Percentiles rank a stretch among this genome's conserved stretches.
phyloP scores from a whole-genome alignment of 768 basidiomycete genomes.

The Boletales sp. region DNA sequence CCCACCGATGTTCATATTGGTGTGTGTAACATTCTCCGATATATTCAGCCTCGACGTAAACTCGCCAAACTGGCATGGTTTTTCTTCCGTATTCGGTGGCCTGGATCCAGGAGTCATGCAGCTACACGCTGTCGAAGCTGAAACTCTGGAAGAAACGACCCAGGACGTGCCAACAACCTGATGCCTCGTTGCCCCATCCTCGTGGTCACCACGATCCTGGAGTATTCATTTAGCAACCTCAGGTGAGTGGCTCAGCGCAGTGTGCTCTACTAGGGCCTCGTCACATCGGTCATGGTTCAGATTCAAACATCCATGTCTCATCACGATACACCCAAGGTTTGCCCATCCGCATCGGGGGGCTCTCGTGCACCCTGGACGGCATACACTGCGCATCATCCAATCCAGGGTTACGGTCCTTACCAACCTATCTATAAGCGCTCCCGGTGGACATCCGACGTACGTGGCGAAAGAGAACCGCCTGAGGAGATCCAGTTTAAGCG shows the following conservation, averaged over 20 bases:
- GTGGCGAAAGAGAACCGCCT: background rate
- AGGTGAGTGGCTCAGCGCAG: background rate
- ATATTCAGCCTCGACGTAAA: too few species aligned
- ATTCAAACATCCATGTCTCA: background rate
- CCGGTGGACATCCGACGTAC: background rate
- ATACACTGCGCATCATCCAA: background rate
- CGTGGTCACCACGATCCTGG: constrained; percentile 7
- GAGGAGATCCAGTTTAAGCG: constrained; percentile 6
- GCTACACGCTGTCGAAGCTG: too few species aligned
- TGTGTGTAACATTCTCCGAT: too few species aligned
- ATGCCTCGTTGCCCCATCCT: constrained; percentile 2
- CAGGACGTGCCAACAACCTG: background rate
- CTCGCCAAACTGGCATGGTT: too few species aligned
- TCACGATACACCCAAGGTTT: background rate
- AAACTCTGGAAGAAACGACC: background rate
- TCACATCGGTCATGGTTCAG: background rate
- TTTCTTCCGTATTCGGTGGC: too few species aligned
- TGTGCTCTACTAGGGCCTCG: background rate
- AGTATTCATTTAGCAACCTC: background rate
- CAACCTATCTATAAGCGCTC: background rate
- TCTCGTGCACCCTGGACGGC: background rate
- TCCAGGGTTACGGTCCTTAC: background rate
- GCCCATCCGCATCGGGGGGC: background rate
- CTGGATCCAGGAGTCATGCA: too few species aligned
- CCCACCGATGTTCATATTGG: too few species aligned